Base-by-base conservation (phyloP, 108 stramenopile genomes). In the Fragilaria radians region DNA sequence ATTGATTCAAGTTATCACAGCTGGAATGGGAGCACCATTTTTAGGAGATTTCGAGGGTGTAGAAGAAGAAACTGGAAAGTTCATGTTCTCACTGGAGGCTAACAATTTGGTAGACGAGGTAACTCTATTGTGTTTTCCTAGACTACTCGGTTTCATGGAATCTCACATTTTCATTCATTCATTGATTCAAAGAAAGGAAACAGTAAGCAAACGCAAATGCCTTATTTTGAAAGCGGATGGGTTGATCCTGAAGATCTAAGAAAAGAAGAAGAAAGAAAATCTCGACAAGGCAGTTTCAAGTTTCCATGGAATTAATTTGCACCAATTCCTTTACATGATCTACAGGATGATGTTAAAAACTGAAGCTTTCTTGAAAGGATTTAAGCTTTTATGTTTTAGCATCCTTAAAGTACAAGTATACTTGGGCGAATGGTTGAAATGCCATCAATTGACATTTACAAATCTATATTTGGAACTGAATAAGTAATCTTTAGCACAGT, bases 221-320 rank as follows among this genome's bases (percentile, higher is more conserved):
- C 89, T 0, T 87, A 91, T 66, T 91, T 91, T 59, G 89, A 91
- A 63, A 77, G 69, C 56, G 89, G 89, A 29, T 91, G 89, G 89
- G 83, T 87, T 0, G 86, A 85, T 59, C 77, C 78, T 54, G 82
- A 77, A 63, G 85, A 87, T 54, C 33, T 76, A 9, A 63, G 63
- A 14, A 76, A 76, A 54, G 79, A 82, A 46, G 32, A 70, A 47
- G 50, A 65, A 23, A 49, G 61, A 46, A 79, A 70, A 32, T 59
- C 59, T 48, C 17, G 50, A 19, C 29, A 57, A 34, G 67, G 64
- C 31, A 74, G 74, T n/a, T 81, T 81, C 68, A 81, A 70, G 34
- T 67, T 76, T 52, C 78, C 78, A 4, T 81, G 80, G 80, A 58
- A 76, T 42, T 42, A 14, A 42, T 42, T n/a, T n/a, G n/a, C n/a